Conservation (phyloP, 2,329 filamentous ascomycete species). For the Neofusicoccum laricinum region DNA sequence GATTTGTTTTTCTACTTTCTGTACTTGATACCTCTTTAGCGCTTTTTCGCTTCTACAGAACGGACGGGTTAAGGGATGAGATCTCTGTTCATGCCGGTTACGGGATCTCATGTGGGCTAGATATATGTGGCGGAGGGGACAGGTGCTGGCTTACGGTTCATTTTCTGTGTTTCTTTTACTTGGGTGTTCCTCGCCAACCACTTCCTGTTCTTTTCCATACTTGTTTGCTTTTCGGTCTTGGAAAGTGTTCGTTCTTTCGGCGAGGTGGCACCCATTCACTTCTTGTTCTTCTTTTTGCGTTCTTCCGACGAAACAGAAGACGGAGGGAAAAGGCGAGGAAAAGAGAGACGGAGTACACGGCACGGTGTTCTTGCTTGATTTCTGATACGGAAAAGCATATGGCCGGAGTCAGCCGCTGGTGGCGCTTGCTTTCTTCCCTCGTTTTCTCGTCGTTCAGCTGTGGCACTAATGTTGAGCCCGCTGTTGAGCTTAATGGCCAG, state of each 20-base stretch:
- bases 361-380: conserved; percentile 9
- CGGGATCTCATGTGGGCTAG: conserved; percentile 7
- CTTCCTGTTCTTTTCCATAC: conserved; percentile 3
- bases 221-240: background rate
- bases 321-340: background rate
- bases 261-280: background rate
- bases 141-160: background rate
- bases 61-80: background rate
- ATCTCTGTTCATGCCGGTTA: conserved; percentile 13
- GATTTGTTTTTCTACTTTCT: conserved; percentile 7
- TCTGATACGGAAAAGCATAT: conserved; percentile 3
- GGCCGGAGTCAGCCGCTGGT: background rate
- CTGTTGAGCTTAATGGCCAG: background rate
- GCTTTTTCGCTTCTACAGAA: conserved; percentile 7
- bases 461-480: conserved; percentile 15
- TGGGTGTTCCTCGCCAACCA: background rate
- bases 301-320: background rate
- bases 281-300: background rate
- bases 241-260: conserved; percentile 10
- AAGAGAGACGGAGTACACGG: background rate
- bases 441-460: conserved; percentile 22
- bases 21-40: conserved; percentile 15
- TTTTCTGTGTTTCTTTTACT: background rate
- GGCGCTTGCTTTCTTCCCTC: conserved; percentile 22
- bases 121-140: background rate